These are phyloP conservation scores for Chlorella sorokiniana DNA, from an alignment of 139 green algal species.

Conservation along the genomic window DNA sequence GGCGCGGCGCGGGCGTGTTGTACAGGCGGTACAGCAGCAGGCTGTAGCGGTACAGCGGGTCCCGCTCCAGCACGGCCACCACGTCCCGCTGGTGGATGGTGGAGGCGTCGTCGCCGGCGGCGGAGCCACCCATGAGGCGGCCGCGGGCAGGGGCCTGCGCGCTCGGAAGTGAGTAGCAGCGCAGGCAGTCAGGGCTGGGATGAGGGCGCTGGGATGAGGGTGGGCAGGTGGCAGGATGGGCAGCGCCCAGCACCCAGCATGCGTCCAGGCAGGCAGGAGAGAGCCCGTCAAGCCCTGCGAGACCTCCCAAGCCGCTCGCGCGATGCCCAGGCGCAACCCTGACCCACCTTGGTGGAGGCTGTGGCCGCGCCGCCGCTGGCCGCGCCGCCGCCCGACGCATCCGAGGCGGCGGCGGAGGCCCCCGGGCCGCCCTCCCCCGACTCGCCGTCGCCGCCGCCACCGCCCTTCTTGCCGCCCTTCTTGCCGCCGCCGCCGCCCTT, in stretches of 20 bases:
- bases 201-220: neutral
- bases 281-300: too few species aligned
- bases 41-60: conserved; percentile 41
- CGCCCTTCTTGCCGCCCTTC: conserved; percentile 1
- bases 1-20: conserved; percentile 20
- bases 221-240: neutral
- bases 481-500: neutral
- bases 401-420: neutral
- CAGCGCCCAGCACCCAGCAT: too few species aligned
- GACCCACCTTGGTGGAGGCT: neutral
- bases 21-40: conserved; percentile 41
- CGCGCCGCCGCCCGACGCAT: neutral
- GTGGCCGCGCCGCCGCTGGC: neutral
- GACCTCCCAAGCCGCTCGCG: too few species aligned
- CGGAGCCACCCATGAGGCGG: neutral
- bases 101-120: conserved; percentile 6
- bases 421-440: neutral
- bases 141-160: too few species aligned
- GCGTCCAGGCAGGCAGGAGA: too few species aligned
- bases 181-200: neutral
- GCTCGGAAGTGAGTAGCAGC: neutral
- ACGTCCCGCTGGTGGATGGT: conserved; percentile 38
- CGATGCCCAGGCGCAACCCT: neutral
- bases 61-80: conserved; percentile 38
- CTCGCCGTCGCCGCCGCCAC: neutral